Conservation (phyloP, 2,329 filamentous ascomycete species). For the Penicillium hordei region DNA sequence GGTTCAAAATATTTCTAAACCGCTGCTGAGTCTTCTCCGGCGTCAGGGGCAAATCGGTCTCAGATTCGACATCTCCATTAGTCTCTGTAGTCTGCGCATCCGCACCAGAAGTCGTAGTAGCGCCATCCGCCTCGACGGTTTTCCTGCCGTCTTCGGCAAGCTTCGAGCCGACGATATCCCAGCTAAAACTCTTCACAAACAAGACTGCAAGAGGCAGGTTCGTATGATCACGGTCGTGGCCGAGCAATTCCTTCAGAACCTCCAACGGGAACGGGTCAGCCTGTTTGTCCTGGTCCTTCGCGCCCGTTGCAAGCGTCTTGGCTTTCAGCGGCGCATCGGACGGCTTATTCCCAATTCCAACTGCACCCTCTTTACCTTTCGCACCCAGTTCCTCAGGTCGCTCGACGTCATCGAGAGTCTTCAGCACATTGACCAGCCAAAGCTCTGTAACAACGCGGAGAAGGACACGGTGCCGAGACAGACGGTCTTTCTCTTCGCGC, state of each 20-base stretch:
- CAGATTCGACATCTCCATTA: constrained; percentile 40
- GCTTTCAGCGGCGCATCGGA: constrained; percentile 62
- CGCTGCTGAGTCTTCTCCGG: constrained; percentile 75
- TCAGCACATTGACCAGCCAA: constrained; percentile 87
- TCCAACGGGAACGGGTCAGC: constrained; percentile 94
- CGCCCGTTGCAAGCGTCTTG: constrained; percentile 53
- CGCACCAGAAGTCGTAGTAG: constrained; percentile 51
- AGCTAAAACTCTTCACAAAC: constrained; percentile 94
- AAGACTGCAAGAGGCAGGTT: constrained; percentile 90
- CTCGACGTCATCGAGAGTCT: constrained; percentile 71
- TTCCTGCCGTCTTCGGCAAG: constrained; percentile 75
- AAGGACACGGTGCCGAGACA: constrained; percentile 80
- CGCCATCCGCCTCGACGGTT: constrained; percentile 76
- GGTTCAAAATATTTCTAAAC: constrained; percentile 79
- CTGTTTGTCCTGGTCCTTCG: constrained; percentile 62
- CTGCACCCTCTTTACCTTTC: constrained; percentile 55
- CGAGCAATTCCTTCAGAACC: constrained; percentile 93
- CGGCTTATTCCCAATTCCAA: constrained; percentile 44
- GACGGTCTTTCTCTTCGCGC: constrained; percentile 91
- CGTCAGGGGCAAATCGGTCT: constrained; percentile 71
- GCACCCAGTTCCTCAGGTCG: constrained; percentile 61
- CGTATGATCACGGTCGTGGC: constrained; percentile 86
- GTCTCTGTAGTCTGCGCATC: constrained; percentile 52
- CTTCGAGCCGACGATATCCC: constrained; percentile 87
- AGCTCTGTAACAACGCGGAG: constrained; percentile 90